These are phyloP conservation scores for Gaultheria prostrata DNA, from an alignment of 148 eudicot genomes.

Conservation along the genomic window DNA sequence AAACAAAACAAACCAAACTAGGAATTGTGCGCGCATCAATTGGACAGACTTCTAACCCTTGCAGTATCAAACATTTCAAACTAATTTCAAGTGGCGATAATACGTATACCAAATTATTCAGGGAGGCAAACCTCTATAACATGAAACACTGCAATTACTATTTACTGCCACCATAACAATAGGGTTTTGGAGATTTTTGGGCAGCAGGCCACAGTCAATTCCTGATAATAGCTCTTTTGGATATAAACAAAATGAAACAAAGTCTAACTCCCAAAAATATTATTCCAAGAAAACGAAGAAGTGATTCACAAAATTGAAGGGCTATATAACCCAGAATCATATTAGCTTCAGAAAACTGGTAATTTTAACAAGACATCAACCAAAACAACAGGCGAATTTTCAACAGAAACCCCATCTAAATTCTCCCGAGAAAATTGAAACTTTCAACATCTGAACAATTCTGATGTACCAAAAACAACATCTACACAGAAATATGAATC, in stretches of 20 bases:
- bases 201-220: background rate
- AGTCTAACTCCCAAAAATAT: background rate
- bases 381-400: background rate
- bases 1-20: background rate
- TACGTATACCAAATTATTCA: background rate
- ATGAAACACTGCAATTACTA: background rate
- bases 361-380: background rate
- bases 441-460: background rate
- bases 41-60: background rate
- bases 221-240: background rate
- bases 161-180: background rate
- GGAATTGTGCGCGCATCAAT: background rate
- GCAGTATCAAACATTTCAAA: background rate
- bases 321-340: background rate
- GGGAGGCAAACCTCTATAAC: background rate
- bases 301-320: background rate
- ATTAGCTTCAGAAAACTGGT: background rate
- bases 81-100: background rate
- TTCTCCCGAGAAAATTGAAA: background rate
- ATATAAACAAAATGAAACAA: background rate
- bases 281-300: background rate
- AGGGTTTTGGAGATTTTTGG: background rate
- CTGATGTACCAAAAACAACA: background rate
- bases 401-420: constrained; percentile 10
- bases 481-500: background rate